Conservation (phyloP, 2,329 filamentous ascomycete genomes). For the Coniochaeta sp. region DNA sequence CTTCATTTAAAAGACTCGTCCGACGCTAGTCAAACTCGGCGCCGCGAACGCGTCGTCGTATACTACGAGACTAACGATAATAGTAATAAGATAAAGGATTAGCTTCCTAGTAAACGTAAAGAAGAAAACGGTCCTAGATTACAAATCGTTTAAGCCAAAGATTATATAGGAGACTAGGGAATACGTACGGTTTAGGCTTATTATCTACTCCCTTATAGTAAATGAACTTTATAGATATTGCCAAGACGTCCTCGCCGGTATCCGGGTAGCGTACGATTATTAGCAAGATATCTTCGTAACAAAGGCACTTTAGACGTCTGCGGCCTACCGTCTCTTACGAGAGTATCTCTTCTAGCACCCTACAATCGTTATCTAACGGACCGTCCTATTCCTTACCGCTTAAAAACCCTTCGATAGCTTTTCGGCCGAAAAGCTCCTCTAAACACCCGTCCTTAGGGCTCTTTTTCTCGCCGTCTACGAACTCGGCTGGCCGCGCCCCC, state of each 20-base stretch:
- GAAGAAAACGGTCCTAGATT: neutral
- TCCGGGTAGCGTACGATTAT: conserved; percentile 17
- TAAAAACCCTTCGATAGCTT: conserved; percentile 13
- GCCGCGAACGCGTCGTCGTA: too few relatives aligned
- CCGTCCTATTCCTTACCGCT: conserved; percentile 10
- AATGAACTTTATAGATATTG: conserved; percentile 23
- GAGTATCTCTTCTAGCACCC: conserved; percentile 16
- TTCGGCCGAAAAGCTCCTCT: conserved; percentile 18
- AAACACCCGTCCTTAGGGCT: conserved; percentile 17
- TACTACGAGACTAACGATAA: too few relatives aligned
- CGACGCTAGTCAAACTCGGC: too few relatives aligned
- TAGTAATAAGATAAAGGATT: neutral
- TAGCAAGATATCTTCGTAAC: too few relatives aligned
- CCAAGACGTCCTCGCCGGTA: conserved; percentile 12
- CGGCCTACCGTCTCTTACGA: too few relatives aligned
- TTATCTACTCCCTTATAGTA: too few relatives aligned
- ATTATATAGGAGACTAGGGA: too few relatives aligned
- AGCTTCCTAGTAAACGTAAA: neutral
- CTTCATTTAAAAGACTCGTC: too few relatives aligned
- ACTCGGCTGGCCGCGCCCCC: conserved; percentile 18
- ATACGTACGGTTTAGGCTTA: too few relatives aligned
- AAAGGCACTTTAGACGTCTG: too few relatives aligned
- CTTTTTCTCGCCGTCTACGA: conserved; percentile 20
- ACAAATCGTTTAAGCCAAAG: neutral
- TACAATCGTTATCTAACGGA: conserved; percentile 13